phyloP scores from a whole-genome alignment of 805 yeast genomes.

The fission yeast (Schizosaccharomyces pombe) region DNA sequence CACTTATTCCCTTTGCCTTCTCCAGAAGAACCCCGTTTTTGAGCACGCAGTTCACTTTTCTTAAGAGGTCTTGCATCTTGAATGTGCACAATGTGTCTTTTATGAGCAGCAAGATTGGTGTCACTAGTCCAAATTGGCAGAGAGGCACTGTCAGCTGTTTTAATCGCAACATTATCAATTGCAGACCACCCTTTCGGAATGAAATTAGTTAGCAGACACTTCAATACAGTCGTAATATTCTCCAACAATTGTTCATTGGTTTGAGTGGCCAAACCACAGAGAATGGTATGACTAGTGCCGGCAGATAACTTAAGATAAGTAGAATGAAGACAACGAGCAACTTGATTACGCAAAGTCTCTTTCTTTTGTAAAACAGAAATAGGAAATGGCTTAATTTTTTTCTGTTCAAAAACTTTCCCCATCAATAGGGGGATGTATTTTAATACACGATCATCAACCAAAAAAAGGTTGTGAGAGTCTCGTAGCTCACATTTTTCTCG shows the following conservation, averaged over 20 bases:
- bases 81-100: not conserved
- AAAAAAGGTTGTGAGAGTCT: slow-evolving; percentile 45
- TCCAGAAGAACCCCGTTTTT: not conserved
- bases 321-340: slow-evolving; percentile 27
- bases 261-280: slow-evolving; percentile 33
- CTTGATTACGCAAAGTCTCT: slow-evolving; percentile 25
- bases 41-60: not conserved
- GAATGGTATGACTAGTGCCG: slow-evolving; percentile 44
- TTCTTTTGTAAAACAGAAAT: slow-evolving; percentile 31
- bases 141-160: slow-evolving; percentile 52
- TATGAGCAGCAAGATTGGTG: slow-evolving; percentile 14
- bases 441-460: slow-evolving; percentile 63
- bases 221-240: slow-evolving; percentile 34
- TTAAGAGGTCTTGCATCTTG: not conserved
- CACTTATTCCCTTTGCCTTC: too few relatives aligned
- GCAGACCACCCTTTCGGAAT: slow-evolving; percentile 15
- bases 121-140: slow-evolving; percentile 59
- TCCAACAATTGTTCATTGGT: slow-evolving; percentile 28
- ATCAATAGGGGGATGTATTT: slow-evolving; percentile 60
- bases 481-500: slow-evolving; percentile 65
- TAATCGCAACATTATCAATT: slow-evolving; percentile 28
- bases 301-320: slow-evolving; percentile 47
- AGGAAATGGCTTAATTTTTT: slow-evolving; percentile 44
- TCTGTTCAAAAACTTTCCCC: slow-evolving; percentile 53
- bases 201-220: slow-evolving; percentile 12